These are phyloP conservation scores for Dendrobium nobile DNA, from an alignment of 106 monocot genomes.

Conservation along the genomic window DNA sequence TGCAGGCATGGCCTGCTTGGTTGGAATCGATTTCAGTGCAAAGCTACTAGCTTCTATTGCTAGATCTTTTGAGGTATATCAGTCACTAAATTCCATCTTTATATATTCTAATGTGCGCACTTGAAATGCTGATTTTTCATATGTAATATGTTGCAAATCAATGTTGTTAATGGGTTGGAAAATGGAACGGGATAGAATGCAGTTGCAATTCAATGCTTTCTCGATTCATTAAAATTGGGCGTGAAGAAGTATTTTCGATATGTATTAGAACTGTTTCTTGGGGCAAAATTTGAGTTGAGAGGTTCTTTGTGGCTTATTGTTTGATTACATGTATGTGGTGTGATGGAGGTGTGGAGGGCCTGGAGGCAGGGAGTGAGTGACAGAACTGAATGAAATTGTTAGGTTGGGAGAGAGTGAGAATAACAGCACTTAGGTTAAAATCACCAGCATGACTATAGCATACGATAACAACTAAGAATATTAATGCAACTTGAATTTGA, in stretches of 20 bases:
- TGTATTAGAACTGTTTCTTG: neutral
- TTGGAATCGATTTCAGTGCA: constrained; percentile 91
- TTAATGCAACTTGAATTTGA: neutral
- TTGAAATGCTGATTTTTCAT: neutral
- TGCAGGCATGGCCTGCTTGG: constrained; percentile 84
- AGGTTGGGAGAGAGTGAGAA: neutral
- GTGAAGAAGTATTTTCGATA: neutral
- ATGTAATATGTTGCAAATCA: neutral
- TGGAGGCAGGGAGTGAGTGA: neutral
- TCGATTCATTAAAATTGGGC: neutral
- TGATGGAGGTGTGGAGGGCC: neutral
- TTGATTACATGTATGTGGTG: neutral
- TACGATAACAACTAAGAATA: neutral
- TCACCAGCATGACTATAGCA: neutral
- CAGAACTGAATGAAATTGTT: neutral
- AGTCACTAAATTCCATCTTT: neutral
- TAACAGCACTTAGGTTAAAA: neutral
- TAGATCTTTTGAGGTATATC: constrained; percentile 63
- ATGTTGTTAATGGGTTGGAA: neutral
- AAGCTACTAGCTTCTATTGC: constrained; percentile 78
- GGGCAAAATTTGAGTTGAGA: neutral
- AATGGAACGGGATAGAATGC: neutral
- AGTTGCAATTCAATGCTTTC: neutral
- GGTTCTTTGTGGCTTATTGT: neutral
- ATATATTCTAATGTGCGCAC: neutral